A percentile compares a stretch with the other conserved stretches of the same genome.
phyloP scores from a whole-genome alignment of 1,284 basidiomycete genomes.

The Heterobasidion irregulare region DNA sequence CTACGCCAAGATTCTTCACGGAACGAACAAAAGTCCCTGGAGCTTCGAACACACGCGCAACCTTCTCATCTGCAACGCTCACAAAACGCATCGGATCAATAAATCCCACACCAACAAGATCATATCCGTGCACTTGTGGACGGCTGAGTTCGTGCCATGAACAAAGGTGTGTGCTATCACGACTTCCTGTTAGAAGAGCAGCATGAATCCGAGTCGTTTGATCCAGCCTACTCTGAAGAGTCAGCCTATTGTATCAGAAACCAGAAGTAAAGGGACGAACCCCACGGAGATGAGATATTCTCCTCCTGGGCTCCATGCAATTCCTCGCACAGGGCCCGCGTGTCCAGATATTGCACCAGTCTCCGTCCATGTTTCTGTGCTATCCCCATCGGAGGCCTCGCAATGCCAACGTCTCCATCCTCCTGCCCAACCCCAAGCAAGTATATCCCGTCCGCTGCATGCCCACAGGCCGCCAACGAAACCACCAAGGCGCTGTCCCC shows the following conservation, averaged over 20 bases:
- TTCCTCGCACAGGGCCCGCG: slow-evolving; percentile 64
- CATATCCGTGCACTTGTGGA: slow-evolving; percentile 94
- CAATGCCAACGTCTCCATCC: slow-evolving; percentile 82
- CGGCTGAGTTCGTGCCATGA: slow-evolving; percentile 84
- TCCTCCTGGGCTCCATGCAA: slow-evolving; percentile 80
- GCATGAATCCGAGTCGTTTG: slow-evolving; percentile 88
- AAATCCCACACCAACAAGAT: slow-evolving; percentile 76
- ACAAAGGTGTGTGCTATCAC: slow-evolving; percentile 12
- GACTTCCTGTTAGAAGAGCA: slow-evolving; percentile 22
- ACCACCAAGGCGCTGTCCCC: slow-evolving; percentile 80
- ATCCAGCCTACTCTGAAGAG: slow-evolving; percentile 48
- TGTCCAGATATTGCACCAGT: slow-evolving; percentile 78
- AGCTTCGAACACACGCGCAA: slow-evolving; percentile 85
- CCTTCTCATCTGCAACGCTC: slow-evolving; percentile 90
- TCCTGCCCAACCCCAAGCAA: slow-evolving; percentile 90
- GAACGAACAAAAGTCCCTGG: slow-evolving; percentile 69
- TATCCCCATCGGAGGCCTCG: slow-evolving; percentile 5
- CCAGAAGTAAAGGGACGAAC: slow-evolving; percentile 31
- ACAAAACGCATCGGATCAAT: slow-evolving; percentile 72
- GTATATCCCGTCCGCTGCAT: slow-evolving; percentile 44
- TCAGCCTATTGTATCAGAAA: not conserved
- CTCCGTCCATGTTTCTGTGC: slow-evolving; percentile 59
- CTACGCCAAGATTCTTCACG: slow-evolving; percentile 41
- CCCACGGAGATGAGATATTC: slow-evolving; percentile 80
- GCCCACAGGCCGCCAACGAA: slow-evolving; percentile 87